Evolutionary conservation across 1,139 yeast genomes (phyloP), one percentile per base, ranked within the genome.

Genomic region (Scheffersomyces segobiensis): DNA sequence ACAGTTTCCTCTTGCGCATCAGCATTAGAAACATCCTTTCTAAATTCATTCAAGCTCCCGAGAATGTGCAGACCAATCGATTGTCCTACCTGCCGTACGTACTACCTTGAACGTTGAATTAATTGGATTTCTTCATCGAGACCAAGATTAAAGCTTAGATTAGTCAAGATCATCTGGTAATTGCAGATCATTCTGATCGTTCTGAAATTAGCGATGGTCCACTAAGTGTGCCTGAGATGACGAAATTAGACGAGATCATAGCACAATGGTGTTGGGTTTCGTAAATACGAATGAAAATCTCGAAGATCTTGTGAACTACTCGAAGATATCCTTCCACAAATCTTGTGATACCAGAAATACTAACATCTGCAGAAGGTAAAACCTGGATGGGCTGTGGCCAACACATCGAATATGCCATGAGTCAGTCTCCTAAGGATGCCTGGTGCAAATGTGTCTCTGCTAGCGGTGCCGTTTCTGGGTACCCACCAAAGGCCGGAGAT

Each of bases 311-410:
- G 42, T 17, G 53, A 22, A 17, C 42, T 32, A 32, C 3, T 32
- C 2, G 7, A 32, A 32, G 14, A 32, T 32, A 14, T 32, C 17
- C 4, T 14, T 32, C 8, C 42, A 32, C n/a, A n/a, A n/a, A n/a
- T n/a, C 32, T 24, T 32, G 42, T 32, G 42, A 32, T 24, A 7
- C 26, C 42, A 10, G 48, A 20, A 53, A 39, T 49, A 55, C 46
- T 49, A 32, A 32, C 21, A 48, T 56, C 57, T 26, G 46, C 60
- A 74, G 76, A 65, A 18, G 67, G 68, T 48, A 62, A 70, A 22
- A 63, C 84, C 26, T 81, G 85, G 84, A 65, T 65, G 54, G 85
- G 85, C 21, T 81, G 85, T 67, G 85, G 85, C 2, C 57, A 65
- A 50, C 85, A 81, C 61, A 71, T 81, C 51, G 75, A 82, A 8